Conservation (phyloP, 768 basidiomycete genomes). For the Termitomyces eurrhizus region DNA sequence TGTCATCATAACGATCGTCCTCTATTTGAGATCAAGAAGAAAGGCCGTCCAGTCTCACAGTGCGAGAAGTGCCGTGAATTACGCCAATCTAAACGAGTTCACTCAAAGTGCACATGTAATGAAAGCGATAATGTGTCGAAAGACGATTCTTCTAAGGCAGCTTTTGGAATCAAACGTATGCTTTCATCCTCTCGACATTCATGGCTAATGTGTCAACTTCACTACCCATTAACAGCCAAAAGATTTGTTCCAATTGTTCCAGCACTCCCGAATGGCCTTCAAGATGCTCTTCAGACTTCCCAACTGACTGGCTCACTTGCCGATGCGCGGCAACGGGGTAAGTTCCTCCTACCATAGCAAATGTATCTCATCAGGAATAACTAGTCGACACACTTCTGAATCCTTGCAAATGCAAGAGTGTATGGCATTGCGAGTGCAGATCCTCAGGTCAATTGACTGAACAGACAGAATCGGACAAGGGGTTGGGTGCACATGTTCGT, state of each 20-base stretch:
- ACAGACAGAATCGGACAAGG: conserved; percentile 8
- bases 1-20: conserved; percentile 86
- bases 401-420: conserved; percentile 56
- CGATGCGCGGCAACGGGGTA: conserved; percentile 51
- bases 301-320: conserved; percentile 26
- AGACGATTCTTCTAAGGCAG: conserved; percentile 24
- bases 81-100: conserved; percentile 74
- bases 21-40: conserved; percentile 91
- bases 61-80: conserved; percentile 82
- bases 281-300: conserved; percentile 43
- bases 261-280: conserved; percentile 70
- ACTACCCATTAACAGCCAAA: conserved; percentile 37
- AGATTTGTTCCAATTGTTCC: conserved; percentile 71
- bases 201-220: background rate
- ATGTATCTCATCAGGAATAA: conserved; percentile 10
- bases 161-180: conserved; percentile 39
- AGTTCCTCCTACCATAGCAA: conserved; percentile 4
- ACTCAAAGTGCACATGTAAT: conserved; percentile 78
- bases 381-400: conserved; percentile 61
- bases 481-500: conserved; percentile 31
- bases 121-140: conserved; percentile 30
- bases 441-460: conserved; percentile 7
- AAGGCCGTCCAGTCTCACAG: conserved; percentile 89
- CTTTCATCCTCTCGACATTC: background rate
- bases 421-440: conserved; percentile 53